phyloP scores from a whole-genome alignment of 2,329 filamentous ascomycete genomes.

The Helotiales sp. region DNA sequence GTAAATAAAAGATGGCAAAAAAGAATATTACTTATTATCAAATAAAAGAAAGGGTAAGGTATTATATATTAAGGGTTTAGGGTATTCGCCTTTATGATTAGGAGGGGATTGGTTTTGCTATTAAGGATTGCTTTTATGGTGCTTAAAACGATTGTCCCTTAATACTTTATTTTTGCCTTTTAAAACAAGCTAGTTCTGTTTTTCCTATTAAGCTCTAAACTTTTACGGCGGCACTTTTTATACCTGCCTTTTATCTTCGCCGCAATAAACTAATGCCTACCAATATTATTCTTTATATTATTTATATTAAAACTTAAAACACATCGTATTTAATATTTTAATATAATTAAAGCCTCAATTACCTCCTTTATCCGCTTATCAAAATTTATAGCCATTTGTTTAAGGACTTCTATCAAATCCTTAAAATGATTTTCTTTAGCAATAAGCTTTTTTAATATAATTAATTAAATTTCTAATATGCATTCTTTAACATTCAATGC shows the following conservation, averaged over 20 bases:
- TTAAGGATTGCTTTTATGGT: slow-evolving; percentile 15
- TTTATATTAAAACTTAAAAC: slow-evolving; percentile 6
- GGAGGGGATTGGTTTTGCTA: background rate
- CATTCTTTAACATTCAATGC: slow-evolving; percentile 18
- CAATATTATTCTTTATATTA: slow-evolving; percentile 13
- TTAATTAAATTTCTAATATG: slow-evolving; percentile 17
- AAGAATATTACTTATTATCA: slow-evolving; percentile 4
- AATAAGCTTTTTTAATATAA: slow-evolving; percentile 15
- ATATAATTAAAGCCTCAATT: slow-evolving; percentile 14
- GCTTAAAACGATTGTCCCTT: background rate
- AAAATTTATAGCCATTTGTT: slow-evolving; percentile 8
- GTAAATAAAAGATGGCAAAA: background rate
- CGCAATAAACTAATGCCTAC: slow-evolving; percentile 1
- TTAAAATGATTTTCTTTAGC: slow-evolving; percentile 12
- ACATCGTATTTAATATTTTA: slow-evolving; percentile 16
- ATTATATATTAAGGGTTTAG: slow-evolving; percentile 13
- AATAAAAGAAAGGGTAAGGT: slow-evolving; percentile 8
- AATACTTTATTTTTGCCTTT: slow-evolving; percentile 10
- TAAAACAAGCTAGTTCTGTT: background rate
- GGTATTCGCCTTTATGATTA: slow-evolving; percentile 8
- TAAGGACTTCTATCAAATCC: slow-evolving; percentile 11
- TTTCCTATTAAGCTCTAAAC: slow-evolving; percentile 11
- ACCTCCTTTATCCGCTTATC: slow-evolving; percentile 13
- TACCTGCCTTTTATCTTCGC: slow-evolving; percentile 11
- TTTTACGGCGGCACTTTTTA: too few species aligned